A percentile compares a stretch with the other conserved stretches of the same genome.
These are phyloP conservation scores for Coniochaeta ligniaria DNA, from an alignment of 2,329 filamentous ascomycete genomes.

Conservation along the genomic window DNA sequence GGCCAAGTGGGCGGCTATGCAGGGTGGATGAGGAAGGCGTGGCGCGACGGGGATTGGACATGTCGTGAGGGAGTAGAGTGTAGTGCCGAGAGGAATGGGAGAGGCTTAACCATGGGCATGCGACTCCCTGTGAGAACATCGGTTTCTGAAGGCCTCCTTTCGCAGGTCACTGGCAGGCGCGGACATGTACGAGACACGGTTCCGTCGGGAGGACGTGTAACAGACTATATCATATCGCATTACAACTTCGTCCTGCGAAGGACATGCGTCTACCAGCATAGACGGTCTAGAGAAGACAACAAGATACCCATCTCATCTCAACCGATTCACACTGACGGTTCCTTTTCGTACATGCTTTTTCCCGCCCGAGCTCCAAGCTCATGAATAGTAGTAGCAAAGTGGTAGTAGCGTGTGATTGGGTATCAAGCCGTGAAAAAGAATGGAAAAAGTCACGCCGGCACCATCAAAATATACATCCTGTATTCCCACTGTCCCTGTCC, in stretches of 20 bases:
- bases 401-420: neutral
- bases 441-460: neutral
- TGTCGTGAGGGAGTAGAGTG: too few relatives aligned
- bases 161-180: neutral
- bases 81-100: too few relatives aligned
- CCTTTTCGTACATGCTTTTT: neutral
- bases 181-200: neutral
- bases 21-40: neutral
- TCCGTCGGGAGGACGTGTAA: neutral
- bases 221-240: neutral
- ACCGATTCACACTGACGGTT: neutral
- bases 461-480: neutral
- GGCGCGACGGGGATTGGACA: too few relatives aligned
- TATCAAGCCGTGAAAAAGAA: neutral
- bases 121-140: too few relatives aligned
- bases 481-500: conserved; percentile 1
- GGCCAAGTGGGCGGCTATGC: conserved; percentile 18
- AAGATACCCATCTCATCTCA: neutral
- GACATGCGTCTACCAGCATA: neutral
- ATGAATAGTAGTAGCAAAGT: neutral
- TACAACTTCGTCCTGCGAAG: neutral
- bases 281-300: neutral
- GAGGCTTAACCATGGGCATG: too few relatives aligned
- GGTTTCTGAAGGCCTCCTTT: too few relatives aligned
- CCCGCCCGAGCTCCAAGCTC: neutral